Evolutionary conservation across 805 yeast species (phyloP).

Genomic region (Starmera dryadoides): DNA sequence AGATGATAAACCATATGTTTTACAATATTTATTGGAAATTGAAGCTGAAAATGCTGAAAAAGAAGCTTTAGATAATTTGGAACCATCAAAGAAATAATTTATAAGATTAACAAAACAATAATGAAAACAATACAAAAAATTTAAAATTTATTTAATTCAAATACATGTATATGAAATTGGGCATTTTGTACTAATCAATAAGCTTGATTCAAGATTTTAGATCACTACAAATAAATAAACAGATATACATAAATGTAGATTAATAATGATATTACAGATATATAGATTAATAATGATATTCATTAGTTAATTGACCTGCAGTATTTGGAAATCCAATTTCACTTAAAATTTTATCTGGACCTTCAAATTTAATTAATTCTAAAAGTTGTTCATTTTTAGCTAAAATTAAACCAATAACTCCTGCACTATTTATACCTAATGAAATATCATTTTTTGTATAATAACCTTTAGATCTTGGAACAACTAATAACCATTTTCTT

Average conservation of each 20-base stretch:
- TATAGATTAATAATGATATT: conserved; percentile 57
- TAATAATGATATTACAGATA: no score
- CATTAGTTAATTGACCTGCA: conserved; percentile 48
- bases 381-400: conserved; percentile 60
- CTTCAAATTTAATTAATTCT: conserved; percentile 37
- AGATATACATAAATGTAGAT: background rate
- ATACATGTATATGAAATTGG: background rate
- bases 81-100: conserved; percentile 18
- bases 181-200: background rate
- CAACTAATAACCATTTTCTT: conserved; percentile 72
- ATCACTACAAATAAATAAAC: background rate
- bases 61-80: conserved; percentile 78
- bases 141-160: background rate
- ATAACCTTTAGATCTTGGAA: conserved; percentile 66
- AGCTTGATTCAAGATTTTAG: no score
- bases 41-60: conserved; percentile 89
- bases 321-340: conserved; percentile 63
- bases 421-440: conserved; percentile 70
- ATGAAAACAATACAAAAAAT: no score
- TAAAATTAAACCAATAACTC: conserved; percentile 68
- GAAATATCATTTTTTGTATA: conserved; percentile 29
- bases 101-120: background rate
- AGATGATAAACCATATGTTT: conserved; percentile 75
- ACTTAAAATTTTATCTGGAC: conserved; percentile 43
- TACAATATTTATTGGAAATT: conserved; percentile 88